Evolutionary conservation across 2,329 filamentous ascomycete genomes (phyloP).

Genomic region (Microcyclosporella mali): DNA sequence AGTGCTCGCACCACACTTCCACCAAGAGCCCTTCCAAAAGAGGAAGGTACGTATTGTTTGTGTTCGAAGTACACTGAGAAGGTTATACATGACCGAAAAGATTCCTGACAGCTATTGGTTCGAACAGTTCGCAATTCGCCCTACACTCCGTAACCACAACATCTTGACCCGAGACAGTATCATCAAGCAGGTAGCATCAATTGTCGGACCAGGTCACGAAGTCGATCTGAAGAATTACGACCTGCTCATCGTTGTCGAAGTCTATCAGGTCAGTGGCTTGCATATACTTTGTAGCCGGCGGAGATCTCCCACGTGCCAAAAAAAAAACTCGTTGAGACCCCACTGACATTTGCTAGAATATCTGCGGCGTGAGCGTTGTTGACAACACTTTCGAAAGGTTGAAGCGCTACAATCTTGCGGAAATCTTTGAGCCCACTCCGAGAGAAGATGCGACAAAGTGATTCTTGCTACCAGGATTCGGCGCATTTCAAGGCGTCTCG

Average conservation of each 20-base stretch:
- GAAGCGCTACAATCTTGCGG: slow-evolving; percentile 72
- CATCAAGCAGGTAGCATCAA: slow-evolving; percentile 63
- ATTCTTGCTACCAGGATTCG: background rate
- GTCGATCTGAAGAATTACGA: slow-evolving; percentile 74
- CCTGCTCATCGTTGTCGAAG: slow-evolving; percentile 70
- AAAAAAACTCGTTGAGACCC: slow-evolving; percentile 8
- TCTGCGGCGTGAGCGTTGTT: slow-evolving; percentile 75
- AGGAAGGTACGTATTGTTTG: slow-evolving; percentile 45
- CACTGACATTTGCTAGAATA: slow-evolving; percentile 47
- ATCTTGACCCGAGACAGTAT: slow-evolving; percentile 60
- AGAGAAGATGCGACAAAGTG: slow-evolving; percentile 23
- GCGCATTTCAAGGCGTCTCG: background rate
- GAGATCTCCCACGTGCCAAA: background rate
- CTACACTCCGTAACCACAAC: slow-evolving; percentile 68
- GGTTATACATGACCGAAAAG: too few relatives aligned
- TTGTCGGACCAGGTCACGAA: slow-evolving; percentile 62
- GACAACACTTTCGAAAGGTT: slow-evolving; percentile 65
- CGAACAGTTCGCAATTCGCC: slow-evolving; percentile 71
- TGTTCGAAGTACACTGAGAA: background rate
- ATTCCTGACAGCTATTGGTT: background rate
- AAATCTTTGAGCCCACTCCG: slow-evolving; percentile 56
- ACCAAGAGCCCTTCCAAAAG: slow-evolving; percentile 41
- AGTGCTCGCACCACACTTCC: slow-evolving; percentile 61
- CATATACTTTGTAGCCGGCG: slow-evolving; percentile 12
- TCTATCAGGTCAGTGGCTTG: slow-evolving; percentile 61